phyloP scores from a whole-genome alignment of 768 basidiomycete species.

The Tulasnella sp. region DNA sequence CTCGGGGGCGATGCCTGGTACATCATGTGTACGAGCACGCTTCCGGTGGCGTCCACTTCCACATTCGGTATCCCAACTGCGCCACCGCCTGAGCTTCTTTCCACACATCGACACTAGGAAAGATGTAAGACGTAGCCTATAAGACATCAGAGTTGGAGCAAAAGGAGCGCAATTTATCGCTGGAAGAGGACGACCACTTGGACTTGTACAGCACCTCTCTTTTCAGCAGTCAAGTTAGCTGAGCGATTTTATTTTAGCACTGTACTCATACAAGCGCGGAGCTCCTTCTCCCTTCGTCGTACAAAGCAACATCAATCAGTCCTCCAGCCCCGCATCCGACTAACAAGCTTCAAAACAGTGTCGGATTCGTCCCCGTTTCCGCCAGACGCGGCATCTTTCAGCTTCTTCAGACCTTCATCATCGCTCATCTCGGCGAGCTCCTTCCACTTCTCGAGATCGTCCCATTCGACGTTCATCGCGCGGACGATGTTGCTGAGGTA shows the following conservation, averaged over 20 bases:
- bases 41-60: neutral
- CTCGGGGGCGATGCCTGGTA: neutral
- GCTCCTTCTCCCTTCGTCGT: too few relatives aligned
- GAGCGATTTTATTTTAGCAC: too few relatives aligned
- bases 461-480: constrained; percentile 80
- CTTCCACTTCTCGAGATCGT: constrained; percentile 71
- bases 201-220: too few relatives aligned
- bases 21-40: neutral
- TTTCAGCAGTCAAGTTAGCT: too few relatives aligned
- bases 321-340: constrained; percentile 18
- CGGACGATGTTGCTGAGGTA: constrained; percentile 85
- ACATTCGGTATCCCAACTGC: neutral
- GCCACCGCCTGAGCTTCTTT: neutral
- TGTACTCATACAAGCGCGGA: too few relatives aligned
- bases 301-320: too few relatives aligned
- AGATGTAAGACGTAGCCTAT: too few relatives aligned
- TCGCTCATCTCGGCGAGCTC: constrained; percentile 47
- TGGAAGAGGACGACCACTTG: too few relatives aligned
- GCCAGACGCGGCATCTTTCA: neutral
- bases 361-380: constrained; percentile 5
- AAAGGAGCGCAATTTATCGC: too few relatives aligned
- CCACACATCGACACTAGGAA: too few relatives aligned
- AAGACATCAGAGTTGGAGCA: too few relatives aligned
- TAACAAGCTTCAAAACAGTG: constrained; percentile 13
- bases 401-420: constrained; percentile 29